These are phyloP conservation scores for Capsella rubella DNA, from an alignment of 441 rosid genomes.

Conservation along the genomic window DNA sequence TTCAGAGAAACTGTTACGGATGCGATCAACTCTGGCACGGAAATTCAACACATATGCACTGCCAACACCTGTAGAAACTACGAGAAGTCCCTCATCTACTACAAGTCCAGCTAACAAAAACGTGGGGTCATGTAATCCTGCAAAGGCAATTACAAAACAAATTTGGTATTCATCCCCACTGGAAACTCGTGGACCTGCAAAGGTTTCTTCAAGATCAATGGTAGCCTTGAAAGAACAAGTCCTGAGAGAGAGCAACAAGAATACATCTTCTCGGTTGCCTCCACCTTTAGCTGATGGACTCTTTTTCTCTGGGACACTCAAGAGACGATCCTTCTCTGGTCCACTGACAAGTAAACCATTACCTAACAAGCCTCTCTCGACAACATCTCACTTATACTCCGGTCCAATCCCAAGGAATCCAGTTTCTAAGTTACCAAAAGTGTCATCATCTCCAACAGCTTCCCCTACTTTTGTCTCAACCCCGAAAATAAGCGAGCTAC, in stretches of 20 bases:
- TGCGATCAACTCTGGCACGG: constrained; percentile 53
- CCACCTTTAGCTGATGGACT: constrained; percentile 62
- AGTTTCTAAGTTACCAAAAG: constrained; percentile 53
- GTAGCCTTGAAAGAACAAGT: constrained; percentile 44
- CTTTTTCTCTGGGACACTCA: constrained; percentile 54
- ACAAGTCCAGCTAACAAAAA: constrained; percentile 39
- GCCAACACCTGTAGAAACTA: constrained; percentile 65
- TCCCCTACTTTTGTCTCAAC: constrained; percentile 65
- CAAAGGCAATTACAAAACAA: constrained; percentile 48
- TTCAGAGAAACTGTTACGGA: constrained; percentile 50
- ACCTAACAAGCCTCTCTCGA: constrained; percentile 48
- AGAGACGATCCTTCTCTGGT: constrained; percentile 71
- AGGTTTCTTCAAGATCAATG: constrained; percentile 49
- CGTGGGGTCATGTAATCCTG: constrained; percentile 34
- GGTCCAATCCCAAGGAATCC: constrained; percentile 73
- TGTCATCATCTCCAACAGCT: constrained; percentile 55
- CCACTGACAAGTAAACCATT: constrained; percentile 57
- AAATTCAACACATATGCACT: constrained; percentile 71
- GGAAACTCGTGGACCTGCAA: constrained; percentile 55
- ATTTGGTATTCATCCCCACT: constrained; percentile 66
- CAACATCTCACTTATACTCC: constrained; percentile 62
- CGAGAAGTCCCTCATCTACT: constrained; percentile 57
- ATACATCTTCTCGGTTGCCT: constrained; percentile 51
- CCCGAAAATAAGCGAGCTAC: constrained; percentile 78
- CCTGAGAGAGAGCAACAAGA: constrained; percentile 69